Percentiles rank a stretch among this genome's conserved stretches.
phyloP scores from a whole-genome alignment of 2,329 filamentous ascomycete species.

The Leptodontidium sp. region DNA sequence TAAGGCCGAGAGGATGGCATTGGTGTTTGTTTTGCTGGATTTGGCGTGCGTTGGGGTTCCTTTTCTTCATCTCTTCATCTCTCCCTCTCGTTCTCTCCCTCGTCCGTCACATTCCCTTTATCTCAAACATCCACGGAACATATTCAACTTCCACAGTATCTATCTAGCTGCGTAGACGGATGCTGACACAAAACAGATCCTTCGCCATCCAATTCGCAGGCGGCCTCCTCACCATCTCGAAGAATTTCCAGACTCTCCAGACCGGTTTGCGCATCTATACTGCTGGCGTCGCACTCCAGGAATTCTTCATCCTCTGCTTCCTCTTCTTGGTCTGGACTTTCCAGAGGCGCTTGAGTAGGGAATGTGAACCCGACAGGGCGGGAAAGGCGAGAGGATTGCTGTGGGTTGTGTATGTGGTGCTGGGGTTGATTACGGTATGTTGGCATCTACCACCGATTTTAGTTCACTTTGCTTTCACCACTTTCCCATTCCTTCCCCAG shows the following conservation, averaged over 20 bases:
- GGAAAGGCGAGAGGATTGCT: conserved; percentile 12
- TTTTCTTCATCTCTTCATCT: no score
- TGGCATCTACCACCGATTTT: conserved; percentile 35
- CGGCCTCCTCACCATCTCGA: conserved; percentile 17
- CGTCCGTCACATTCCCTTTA: no score
- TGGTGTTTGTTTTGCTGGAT: no score
- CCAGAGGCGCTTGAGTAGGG: conserved; percentile 3
- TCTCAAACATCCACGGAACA: no score
- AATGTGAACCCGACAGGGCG: conserved; percentile 1
- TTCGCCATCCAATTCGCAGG: conserved; percentile 6
- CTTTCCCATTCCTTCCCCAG: no score
- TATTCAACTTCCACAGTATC: no score
- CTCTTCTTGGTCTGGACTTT: conserved; percentile 23
- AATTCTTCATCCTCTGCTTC: conserved; percentile 27
- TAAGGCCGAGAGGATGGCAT: no score
- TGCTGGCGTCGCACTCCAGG: conserved; percentile 27
- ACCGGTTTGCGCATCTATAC: conserved; percentile 31
- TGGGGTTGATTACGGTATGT: conserved; percentile 5
- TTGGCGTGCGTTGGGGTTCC: no score
- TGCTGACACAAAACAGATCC: no score
- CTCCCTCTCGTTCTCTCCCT: no score
- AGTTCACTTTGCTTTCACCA: no score
- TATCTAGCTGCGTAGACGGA: no score
- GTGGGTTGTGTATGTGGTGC: conserved; percentile 16
- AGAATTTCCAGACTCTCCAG: conserved; percentile 22